These are phyloP conservation scores for Dryas octopetala DNA, from an alignment of 306 rosid genomes.

Conservation along the genomic window DNA sequence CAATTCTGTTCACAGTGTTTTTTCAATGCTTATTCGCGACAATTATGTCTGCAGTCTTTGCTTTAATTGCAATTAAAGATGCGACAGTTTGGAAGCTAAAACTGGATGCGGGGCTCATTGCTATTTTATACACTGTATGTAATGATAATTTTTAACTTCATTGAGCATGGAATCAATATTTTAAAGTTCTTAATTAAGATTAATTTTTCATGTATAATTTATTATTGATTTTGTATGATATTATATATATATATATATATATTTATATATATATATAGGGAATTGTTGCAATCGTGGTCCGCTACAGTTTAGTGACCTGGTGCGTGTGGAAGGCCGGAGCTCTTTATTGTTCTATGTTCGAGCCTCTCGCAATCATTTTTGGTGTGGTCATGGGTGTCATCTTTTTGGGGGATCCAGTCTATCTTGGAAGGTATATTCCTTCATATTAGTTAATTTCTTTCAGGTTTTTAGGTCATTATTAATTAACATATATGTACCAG, in stretches of 20 bases:
- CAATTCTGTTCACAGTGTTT: slow-evolving; percentile 18
- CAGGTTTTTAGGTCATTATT: neutral
- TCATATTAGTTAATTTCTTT: no score
- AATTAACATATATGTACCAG: no score
- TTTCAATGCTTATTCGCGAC: slow-evolving; percentile 29
- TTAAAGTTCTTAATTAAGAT: no score
- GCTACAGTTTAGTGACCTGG: slow-evolving; percentile 25
- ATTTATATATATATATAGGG: slow-evolving; percentile 22
- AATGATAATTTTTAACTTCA: no score
- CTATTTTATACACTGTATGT: slow-evolving; percentile 29
- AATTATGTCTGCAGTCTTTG: slow-evolving; percentile 23
- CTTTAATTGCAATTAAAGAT: slow-evolving; percentile 33
- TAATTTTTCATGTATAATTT: no score
- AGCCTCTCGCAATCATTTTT: slow-evolving; percentile 46
- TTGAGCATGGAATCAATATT: no score
- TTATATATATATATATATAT: no score
- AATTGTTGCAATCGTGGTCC: slow-evolving; percentile 28
- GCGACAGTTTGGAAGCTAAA: slow-evolving; percentile 35
- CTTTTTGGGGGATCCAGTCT: slow-evolving; percentile 43
- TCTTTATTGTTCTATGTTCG: slow-evolving; percentile 50
- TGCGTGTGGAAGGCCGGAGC: slow-evolving; percentile 46
- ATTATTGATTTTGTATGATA: no score
- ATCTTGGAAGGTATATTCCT: slow-evolving; percentile 46
- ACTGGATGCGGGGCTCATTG: slow-evolving; percentile 30
- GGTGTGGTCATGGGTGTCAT: slow-evolving; percentile 34